phyloP scores from a whole-genome alignment of 2,329 filamentous ascomycete species.

The Calonectria multiphialidica region DNA sequence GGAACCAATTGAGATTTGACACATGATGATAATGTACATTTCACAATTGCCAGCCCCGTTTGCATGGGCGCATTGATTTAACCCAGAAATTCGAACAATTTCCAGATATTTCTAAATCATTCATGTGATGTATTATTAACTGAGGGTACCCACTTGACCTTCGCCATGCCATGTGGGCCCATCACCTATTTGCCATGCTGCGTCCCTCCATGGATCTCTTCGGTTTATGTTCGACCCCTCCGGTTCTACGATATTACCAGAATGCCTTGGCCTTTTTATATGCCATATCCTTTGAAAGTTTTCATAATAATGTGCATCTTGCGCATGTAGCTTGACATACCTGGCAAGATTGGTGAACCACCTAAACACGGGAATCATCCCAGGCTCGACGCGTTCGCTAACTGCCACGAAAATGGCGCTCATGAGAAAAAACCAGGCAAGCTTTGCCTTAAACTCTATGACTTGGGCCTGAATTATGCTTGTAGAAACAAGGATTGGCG shows the following conservation, averaged over 20 bases:
- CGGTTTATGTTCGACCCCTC: background rate
- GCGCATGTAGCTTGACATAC: background rate
- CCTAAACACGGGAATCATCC: background rate
- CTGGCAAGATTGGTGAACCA: background rate
- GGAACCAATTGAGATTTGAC: background rate
- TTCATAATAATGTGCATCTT: background rate
- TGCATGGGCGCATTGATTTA: background rate
- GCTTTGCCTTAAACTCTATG: background rate
- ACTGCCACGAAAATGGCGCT: background rate
- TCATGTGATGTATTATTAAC: background rate
- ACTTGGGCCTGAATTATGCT: conserved; percentile 3
- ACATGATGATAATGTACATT: background rate
- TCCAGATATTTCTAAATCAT: background rate
- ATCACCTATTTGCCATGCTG: background rate
- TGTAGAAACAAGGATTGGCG: background rate
- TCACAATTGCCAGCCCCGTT: background rate
- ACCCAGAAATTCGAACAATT: background rate
- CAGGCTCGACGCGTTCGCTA: background rate
- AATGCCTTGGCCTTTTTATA: background rate
- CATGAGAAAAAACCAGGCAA: background rate
- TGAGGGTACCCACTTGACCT: background rate
- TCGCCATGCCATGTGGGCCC: background rate
- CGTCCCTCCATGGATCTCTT: background rate
- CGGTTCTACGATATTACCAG: background rate
- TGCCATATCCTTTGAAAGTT: background rate